Evolutionary conservation across 2,329 filamentous ascomycete species (phyloP).

Genomic region (Tolypocladium guangdongense): DNA sequence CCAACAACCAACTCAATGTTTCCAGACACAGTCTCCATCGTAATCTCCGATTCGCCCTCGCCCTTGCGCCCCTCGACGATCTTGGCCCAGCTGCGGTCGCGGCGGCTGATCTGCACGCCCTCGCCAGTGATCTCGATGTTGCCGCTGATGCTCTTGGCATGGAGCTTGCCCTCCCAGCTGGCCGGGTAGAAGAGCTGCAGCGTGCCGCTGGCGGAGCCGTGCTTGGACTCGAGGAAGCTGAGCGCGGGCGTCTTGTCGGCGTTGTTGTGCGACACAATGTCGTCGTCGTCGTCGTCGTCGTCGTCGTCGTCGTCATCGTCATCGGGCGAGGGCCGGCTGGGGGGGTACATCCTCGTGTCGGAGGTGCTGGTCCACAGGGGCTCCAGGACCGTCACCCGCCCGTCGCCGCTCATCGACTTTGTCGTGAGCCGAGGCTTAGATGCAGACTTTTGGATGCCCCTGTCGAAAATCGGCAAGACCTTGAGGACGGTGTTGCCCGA

Average conservation of each 20-base stretch:
- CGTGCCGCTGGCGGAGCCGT: constrained; percentile 33
- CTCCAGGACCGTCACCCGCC: constrained; percentile 27
- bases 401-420: constrained; percentile 31
- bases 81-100: constrained; percentile 21
- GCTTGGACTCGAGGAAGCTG: constrained; percentile 26
- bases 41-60: constrained; percentile 19
- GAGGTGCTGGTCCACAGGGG: constrained; percentile 27
- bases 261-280: constrained; percentile 1
- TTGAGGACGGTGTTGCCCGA: constrained; percentile 29
- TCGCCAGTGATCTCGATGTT: constrained; percentile 27
- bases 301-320: neutral
- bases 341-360: neutral
- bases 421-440: constrained; percentile 25
- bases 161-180: constrained; percentile 37
- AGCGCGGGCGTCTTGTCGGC: constrained; percentile 10
- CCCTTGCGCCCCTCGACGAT: constrained; percentile 30
- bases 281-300: neutral
- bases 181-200: constrained; percentile 33
- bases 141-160: constrained; percentile 29
- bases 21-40: constrained; percentile 20
- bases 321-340: neutral
- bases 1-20: constrained; percentile 15
- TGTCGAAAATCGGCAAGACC: constrained; percentile 30
- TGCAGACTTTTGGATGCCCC: constrained; percentile 10
- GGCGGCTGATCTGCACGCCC: constrained; percentile 26